Evolutionary conservation across 202 grass and related monocot genomes (phyloP).

Genomic region (Brachypodium distachyon): DNA sequence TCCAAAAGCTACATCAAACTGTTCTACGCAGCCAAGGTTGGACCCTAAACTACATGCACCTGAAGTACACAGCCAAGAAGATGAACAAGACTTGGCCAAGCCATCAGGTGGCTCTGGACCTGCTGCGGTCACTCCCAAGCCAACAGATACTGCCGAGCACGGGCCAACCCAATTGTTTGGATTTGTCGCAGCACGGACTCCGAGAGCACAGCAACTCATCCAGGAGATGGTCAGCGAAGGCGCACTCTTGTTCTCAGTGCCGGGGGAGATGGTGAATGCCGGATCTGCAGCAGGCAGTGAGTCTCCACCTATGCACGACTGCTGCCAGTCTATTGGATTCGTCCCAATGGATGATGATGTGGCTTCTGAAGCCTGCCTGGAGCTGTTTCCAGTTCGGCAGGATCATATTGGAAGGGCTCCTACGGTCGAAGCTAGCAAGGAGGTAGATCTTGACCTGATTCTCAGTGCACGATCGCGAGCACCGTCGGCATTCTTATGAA

Average conservation of each 20-base stretch:
- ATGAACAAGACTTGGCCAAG: neutral
- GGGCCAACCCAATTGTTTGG: slow-evolving; percentile 8
- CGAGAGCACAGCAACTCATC: slow-evolving; percentile 21
- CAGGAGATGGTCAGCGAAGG: slow-evolving; percentile 34
- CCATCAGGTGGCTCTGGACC: neutral
- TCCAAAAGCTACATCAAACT: neutral
- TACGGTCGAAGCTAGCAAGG: neutral
- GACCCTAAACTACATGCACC: neutral
- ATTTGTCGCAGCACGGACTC: slow-evolving; percentile 1
- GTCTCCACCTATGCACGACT: neutral
- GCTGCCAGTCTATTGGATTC: neutral
- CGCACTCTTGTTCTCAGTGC: slow-evolving; percentile 14
- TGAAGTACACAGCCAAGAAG: slow-evolving; percentile 14
- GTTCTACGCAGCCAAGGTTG: neutral
- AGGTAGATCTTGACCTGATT: slow-evolving; percentile 37
- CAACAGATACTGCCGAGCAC: neutral
- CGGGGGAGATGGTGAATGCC: neutral
- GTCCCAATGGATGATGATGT: neutral
- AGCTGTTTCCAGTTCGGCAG: slow-evolving; percentile 44
- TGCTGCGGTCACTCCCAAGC: neutral
- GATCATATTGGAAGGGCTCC: slow-evolving; percentile 28
- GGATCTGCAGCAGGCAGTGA: neutral
- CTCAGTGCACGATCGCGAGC: neutral
- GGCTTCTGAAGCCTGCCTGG: slow-evolving; percentile 34
- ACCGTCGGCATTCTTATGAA: neutral